Base-by-base conservation (phyloP, 1,284 basidiomycete genomes). In the Trichosporon sp. region DNA sequence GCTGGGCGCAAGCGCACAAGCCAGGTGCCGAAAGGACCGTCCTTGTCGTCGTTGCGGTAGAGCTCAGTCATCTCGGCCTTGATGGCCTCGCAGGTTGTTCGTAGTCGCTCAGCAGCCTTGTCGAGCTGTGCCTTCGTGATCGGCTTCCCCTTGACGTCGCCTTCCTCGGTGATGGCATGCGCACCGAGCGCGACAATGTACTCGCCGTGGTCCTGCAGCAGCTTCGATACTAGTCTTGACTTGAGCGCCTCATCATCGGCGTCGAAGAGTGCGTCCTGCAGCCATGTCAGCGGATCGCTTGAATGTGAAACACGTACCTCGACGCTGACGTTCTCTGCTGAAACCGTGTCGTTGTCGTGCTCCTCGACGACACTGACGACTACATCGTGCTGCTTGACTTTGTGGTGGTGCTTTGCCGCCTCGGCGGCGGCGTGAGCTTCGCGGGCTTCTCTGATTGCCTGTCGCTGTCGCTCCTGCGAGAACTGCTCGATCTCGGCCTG, bases 401-500 rank as follows among this genome's bases (percentile, higher is more conserved):
- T 80, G 8, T 63, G 61, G 70, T 79, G 77, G 75, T 80, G 78
- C 66, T 78, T 78, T 12, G 79, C 78, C 5, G 79, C 73, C 73
- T 83, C 80, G 31, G 78, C 81, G 19, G 79, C 80, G 11, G 78
- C 75, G 67, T 81, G 77, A 0, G 78, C 79, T 65, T 81, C 79
- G 37, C 76, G 76, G 4, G 81, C 81, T 61, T 78, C 77, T 70
- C 78, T 74, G 56, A 80, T 78, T 1, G 80, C 78, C 56, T 75
- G 71, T 43, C 75, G 72, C 56, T 81, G 81, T 72, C 81, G 80
- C 69, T 82, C 80, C 65, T 82, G 78, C 0, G 81, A 77, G 61
- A 84, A 81, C 21, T 72, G 73, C 66, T 81, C 82, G 66, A 84
- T 84, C 76, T 84, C 83, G 6, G 80, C 80, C 76, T 84, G 83